Evolutionary conservation across 2,329 filamentous ascomycete genomes (phyloP).

Genomic region (Aspergillus melleus): DNA sequence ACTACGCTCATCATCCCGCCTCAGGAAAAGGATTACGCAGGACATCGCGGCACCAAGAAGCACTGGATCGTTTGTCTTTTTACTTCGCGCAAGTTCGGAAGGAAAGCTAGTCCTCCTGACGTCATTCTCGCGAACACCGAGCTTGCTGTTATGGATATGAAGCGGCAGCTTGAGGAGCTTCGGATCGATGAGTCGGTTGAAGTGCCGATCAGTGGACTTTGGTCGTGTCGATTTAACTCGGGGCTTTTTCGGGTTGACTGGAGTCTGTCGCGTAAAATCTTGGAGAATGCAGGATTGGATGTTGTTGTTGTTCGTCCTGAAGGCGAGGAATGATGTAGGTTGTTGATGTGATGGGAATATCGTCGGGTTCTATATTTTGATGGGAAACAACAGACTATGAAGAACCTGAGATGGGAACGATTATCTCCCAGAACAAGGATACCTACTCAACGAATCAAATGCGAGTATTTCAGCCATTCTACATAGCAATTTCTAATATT

Average conservation of each 20-base stretch:
- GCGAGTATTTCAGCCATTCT: background rate
- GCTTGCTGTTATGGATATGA: constrained; percentile 50
- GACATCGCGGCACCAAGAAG: constrained; percentile 18
- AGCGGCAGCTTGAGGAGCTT: constrained; percentile 23
- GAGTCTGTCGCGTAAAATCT: constrained; percentile 47
- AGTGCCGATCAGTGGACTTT: constrained; percentile 35
- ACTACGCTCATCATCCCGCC: constrained; percentile 57
- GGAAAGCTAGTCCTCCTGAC: constrained; percentile 34
- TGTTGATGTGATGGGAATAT: background rate
- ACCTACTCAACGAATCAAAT: background rate
- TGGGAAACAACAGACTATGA: too few relatives aligned
- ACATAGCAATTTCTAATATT: background rate
- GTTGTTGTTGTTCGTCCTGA: constrained; percentile 36
- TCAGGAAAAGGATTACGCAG: constrained; percentile 34
- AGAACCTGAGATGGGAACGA: background rate
- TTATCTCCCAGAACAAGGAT: background rate
- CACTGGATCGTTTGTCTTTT: constrained; percentile 63
- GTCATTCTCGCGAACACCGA: constrained; percentile 53
- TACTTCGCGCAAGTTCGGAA: constrained; percentile 54
- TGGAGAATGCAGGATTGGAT: constrained; percentile 41
- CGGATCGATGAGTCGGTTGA: background rate
- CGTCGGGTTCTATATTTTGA: background rate
- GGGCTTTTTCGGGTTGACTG: constrained; percentile 59
- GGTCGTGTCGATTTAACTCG: constrained; percentile 59
- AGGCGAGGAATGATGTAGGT: constrained; percentile 13